Percentiles rank a stretch among this genome's conserved stretches.
Conservation (phyloP, 768 basidiomycete species). For the Macrolepiota albuminosa region DNA sequence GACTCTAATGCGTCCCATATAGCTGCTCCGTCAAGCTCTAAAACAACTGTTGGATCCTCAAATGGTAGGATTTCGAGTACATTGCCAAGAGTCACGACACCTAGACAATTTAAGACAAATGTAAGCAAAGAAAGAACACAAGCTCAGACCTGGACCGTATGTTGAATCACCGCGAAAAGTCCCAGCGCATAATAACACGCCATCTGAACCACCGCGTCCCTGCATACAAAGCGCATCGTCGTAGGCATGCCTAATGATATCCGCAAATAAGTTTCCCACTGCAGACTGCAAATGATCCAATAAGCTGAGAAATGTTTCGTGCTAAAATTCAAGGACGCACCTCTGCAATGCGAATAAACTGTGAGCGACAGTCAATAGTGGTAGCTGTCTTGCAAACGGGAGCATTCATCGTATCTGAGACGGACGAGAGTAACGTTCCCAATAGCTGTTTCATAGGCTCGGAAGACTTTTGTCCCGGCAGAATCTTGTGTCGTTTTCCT, state of each 20-base stretch:
- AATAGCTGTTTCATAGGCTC: conserved; percentile 53
- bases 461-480: conserved; percentile 54
- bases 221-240: conserved; percentile 61
- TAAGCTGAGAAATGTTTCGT: background rate
- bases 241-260: conserved; percentile 79
- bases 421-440: conserved; percentile 58
- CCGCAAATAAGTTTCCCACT: conserved; percentile 79
- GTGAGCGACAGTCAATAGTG: conserved; percentile 68
- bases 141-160: conserved; percentile 69
- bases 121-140: background rate
- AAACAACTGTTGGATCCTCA: conserved; percentile 76
- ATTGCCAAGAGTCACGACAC: conserved; percentile 76
- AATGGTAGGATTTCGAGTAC: conserved; percentile 88
- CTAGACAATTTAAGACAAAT: conserved; percentile 25
- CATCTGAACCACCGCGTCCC: conserved; percentile 66
- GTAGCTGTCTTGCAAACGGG: conserved; percentile 71
- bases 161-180: conserved; percentile 81
- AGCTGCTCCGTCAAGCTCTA: conserved; percentile 73
- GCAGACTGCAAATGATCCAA: conserved; percentile 45
- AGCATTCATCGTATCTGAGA: conserved; percentile 64
- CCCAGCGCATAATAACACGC: conserved; percentile 77
- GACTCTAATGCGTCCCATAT: conserved; percentile 80
- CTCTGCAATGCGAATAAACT: conserved; percentile 70
- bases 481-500: conserved; percentile 67
- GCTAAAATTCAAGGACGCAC: conserved; percentile 26